These are phyloP conservation scores for Alisma plantagoaquatica DNA, from an alignment of 106 monocot species.

Conservation along the genomic window DNA sequence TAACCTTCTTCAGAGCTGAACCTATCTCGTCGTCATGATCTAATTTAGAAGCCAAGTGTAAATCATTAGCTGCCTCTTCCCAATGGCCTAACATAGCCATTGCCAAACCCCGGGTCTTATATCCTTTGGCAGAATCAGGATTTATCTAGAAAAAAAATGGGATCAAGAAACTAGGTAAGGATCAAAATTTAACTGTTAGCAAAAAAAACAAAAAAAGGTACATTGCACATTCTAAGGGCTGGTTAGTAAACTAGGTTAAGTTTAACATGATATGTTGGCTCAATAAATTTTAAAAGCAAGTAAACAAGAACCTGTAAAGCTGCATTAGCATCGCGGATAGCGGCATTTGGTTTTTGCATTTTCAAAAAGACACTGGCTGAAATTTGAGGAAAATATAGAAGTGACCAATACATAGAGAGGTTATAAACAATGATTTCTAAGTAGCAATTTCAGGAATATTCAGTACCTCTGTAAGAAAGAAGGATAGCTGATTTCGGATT, in stretches of 20 bases:
- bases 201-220: neutral
- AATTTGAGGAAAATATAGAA: too few species aligned
- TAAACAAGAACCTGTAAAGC: constrained; percentile 52
- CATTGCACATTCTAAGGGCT: neutral
- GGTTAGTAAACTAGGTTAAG: neutral
- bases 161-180: neutral
- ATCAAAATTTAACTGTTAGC: neutral
- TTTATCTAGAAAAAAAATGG: constrained; percentile 44
- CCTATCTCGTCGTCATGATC: constrained; percentile 85
- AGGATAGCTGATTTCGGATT: constrained; percentile 77
- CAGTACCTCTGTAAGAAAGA: constrained; percentile 82
- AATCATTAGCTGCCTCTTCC: constrained; percentile 79
- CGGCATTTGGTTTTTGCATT: constrained; percentile 75
- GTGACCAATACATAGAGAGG: too few species aligned
- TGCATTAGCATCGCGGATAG: constrained; percentile 73
- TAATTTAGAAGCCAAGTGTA: constrained; percentile 68
- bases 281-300: neutral
- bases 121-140: constrained; percentile 80
- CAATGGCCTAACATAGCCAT: constrained; percentile 66
- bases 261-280: too few species aligned
- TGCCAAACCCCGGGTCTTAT: constrained; percentile 86
- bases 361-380: constrained; percentile 74
- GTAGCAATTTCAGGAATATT: too few species aligned
- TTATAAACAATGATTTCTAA: too few species aligned
- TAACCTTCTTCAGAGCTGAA: constrained; percentile 48